phyloP scores from a whole-genome alignment of 2,329 filamentous ascomycete genomes.

The Stagonosporopsis tanaceti region DNA sequence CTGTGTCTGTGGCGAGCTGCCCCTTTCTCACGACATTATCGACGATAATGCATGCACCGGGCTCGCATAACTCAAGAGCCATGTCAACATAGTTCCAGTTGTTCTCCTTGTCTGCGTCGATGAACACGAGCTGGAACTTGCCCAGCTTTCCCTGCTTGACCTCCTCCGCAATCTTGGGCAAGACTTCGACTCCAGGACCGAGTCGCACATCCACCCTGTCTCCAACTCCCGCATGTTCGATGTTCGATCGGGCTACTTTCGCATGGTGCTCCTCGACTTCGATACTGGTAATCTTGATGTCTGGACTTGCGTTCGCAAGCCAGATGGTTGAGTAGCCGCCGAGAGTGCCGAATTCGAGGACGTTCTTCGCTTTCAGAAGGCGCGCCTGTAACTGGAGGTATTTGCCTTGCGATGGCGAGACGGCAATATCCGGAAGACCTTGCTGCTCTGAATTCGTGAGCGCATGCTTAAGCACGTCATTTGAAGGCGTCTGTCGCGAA shows the following conservation, averaged over 20 bases:
- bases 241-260: conserved; percentile 58
- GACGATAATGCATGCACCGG: conserved; percentile 55
- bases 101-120: conserved; percentile 62
- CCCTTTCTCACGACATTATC: conserved; percentile 61
- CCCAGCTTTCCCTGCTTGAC: conserved; percentile 49
- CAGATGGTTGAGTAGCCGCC: conserved; percentile 64
- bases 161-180: conserved; percentile 53
- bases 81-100: conserved; percentile 60
- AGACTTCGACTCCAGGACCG: conserved; percentile 55
- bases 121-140: conserved; percentile 61
- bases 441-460: conserved; percentile 29
- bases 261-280: conserved; percentile 59
- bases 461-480: conserved; percentile 36
- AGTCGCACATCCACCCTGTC: conserved; percentile 56
- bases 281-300: conserved; percentile 58
- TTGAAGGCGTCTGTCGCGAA: conserved; percentile 32
- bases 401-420: conserved; percentile 46
- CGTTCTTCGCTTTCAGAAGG: conserved; percentile 36
- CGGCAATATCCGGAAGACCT: conserved; percentile 47
- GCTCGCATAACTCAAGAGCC: conserved; percentile 53
- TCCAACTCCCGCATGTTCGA: conserved; percentile 51
- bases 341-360: conserved; percentile 64
- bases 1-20: conserved; percentile 43
- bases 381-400: conserved; percentile 45
- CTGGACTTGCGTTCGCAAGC: conserved; percentile 54